These are phyloP conservation scores for Strigomonas culicis DNA, from an alignment of 208 protist species.

Conservation along the genomic window DNA sequence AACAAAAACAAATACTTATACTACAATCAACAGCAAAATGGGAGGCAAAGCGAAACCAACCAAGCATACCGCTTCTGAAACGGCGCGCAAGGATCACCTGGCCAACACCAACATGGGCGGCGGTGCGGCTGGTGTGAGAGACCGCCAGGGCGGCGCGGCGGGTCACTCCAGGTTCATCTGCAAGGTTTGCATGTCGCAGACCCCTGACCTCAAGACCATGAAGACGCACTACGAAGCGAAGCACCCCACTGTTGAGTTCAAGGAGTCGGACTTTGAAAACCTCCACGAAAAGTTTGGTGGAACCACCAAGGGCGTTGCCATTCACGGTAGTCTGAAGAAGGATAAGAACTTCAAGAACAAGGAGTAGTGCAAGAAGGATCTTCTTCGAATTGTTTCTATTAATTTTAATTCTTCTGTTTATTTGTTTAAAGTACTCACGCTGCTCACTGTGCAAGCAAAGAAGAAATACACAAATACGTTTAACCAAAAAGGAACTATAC, in stretches of 20 bases:
- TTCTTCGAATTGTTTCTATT: constrained; percentile 11
- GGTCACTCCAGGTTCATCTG: constrained; percentile 58
- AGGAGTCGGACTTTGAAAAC: constrained; percentile 54
- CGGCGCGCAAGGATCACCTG: constrained; percentile 58
- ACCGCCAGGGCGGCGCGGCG: constrained; percentile 55
- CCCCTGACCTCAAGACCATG: constrained; percentile 72
- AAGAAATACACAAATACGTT: too few species aligned
- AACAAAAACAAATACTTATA: too few species aligned
- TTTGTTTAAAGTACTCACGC: neutral
- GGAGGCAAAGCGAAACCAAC: constrained; percentile 78
- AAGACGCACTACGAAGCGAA: constrained; percentile 53
- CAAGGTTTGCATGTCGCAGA: constrained; percentile 55
- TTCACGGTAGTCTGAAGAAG: constrained; percentile 68
- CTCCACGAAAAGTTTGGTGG: constrained; percentile 61
- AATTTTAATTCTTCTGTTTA: constrained; percentile 18
- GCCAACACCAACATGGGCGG: constrained; percentile 73
- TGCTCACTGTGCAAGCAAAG: too few species aligned
- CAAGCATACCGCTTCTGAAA: constrained; percentile 71
- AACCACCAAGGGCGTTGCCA: constrained; percentile 63
- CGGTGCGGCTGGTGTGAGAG: constrained; percentile 44
- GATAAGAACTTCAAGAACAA: constrained; percentile 29
- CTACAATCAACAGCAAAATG: constrained; percentile 26
- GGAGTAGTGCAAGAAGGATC: neutral
- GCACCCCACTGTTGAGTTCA: constrained; percentile 50
- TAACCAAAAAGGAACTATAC: too few species aligned